phyloP scores from a whole-genome alignment of 306 rosid species.

The Alnus rubra region DNA sequence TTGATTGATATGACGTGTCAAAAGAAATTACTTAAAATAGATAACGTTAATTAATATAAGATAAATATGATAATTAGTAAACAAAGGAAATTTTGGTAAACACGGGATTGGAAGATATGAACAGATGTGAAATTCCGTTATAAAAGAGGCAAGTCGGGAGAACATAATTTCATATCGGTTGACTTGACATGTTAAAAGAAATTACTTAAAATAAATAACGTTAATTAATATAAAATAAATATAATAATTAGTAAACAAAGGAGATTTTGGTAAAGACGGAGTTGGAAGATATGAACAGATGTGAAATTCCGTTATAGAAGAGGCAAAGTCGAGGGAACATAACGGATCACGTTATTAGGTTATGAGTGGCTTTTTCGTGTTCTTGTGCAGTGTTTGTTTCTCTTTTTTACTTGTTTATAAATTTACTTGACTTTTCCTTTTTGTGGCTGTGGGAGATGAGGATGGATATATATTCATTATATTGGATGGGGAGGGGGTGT shows the following conservation, averaged over 20 bases:
- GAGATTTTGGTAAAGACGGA: not conserved
- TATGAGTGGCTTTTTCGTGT: conserved; percentile 38
- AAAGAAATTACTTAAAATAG: not conserved
- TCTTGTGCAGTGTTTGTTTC: conserved; percentile 22
- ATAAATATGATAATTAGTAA: too few relatives aligned
- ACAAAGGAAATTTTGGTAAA: conserved; percentile 3
- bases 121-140: conserved; percentile 53
- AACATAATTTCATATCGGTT: too few relatives aligned
- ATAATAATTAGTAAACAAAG: not conserved
- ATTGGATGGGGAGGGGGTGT: conserved; percentile 24
- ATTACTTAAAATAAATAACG: too few relatives aligned
- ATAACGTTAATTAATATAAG: too few relatives aligned
- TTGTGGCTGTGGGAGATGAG: conserved; percentile 24
- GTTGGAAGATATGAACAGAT: conserved; percentile 9
- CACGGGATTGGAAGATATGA: not conserved
- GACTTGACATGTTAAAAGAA: too few relatives aligned
- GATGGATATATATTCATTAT: too few relatives aligned
- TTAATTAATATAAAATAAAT: too few relatives aligned
- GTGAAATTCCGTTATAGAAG: conserved; percentile 54
- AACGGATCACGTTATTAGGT: conserved; percentile 79
- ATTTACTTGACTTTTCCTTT: conserved; percentile 42
- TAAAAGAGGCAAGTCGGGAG: conserved; percentile 27
- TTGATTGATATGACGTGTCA: too few relatives aligned
- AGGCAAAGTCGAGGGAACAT: conserved; percentile 35
- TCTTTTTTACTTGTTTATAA: conserved; percentile 22